Evolutionary conservation across 1,139 yeast genomes (phyloP).

Genomic region (Lodderomyces metapsilosis): DNA sequence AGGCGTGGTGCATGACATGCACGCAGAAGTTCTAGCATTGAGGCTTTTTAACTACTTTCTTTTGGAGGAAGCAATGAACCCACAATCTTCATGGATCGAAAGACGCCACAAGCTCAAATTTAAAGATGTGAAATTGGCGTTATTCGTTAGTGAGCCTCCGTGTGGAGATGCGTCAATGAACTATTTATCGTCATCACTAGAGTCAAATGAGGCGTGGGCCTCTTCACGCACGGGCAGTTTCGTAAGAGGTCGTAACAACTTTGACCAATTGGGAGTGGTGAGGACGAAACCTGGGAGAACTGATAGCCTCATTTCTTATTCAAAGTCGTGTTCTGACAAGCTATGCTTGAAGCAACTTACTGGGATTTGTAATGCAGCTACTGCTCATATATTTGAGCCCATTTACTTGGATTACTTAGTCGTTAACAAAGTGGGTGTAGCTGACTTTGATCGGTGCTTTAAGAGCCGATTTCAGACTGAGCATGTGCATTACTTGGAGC

Average conservation of each 20-base stretch:
- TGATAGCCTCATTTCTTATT: slow-evolving; percentile 67
- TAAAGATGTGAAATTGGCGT: slow-evolving; percentile 43
- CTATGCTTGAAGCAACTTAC: slow-evolving; percentile 60
- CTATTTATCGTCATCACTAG: slow-evolving; percentile 15
- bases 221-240: not conserved
- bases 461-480: slow-evolving; percentile 24
- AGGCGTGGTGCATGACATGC: slow-evolving; percentile 73
- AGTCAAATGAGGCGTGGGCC: slow-evolving; percentile 23
- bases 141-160: slow-evolving; percentile 79
- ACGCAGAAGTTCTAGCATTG: slow-evolving; percentile 78
- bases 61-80: slow-evolving; percentile 24
- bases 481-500: slow-evolving; percentile 17
- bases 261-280: slow-evolving; percentile 57
- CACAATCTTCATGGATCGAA: slow-evolving; percentile 7
- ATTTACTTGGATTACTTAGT: slow-evolving; percentile 53
- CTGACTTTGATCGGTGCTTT: slow-evolving; percentile 57
- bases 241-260: slow-evolving; percentile 65
- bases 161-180: slow-evolving; percentile 89
- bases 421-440: slow-evolving; percentile 28
- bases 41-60: slow-evolving; percentile 61
- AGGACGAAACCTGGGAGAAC: slow-evolving; percentile 90
- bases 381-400: slow-evolving; percentile 40
- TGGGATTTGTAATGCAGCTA: slow-evolving; percentile 57
- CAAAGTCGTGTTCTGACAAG: slow-evolving; percentile 90
- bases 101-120: slow-evolving; percentile 22